Evolutionary conservation across 192 early-diverging fungal genomes (phyloP), one percentile per base, ranked within the genome.

Genomic region (Podila minutissima): DNA sequence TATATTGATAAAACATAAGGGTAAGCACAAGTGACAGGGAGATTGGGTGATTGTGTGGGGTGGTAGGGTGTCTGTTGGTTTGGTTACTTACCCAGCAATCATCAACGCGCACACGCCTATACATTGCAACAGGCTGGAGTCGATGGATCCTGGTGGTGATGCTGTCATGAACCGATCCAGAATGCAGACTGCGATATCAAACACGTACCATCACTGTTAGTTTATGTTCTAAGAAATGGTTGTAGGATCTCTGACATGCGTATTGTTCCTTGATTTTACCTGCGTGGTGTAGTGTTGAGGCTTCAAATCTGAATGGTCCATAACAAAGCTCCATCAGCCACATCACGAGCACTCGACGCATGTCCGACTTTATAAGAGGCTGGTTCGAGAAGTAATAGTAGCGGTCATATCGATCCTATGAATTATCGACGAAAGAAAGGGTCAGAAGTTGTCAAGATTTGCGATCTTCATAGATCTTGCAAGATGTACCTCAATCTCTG

Each of bases 241-340:
- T 46, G 13, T 46, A 46, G 13, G 41, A 37, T 10, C 35, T 37
- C 10, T 37, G 35, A 37, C 10, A 37, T 46, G 41, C 13, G 15
- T 17, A 26, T 3, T 28, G 5, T 55, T 28, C 20, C 10, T 17
- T 3, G 59, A 31, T 2, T 2, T 35, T 73, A 81, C 77, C 67
- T 46, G 62, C 71, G 50, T 29, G 51, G 60, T 81, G 77, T 5
- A 81, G 24, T 26, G 77, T 81, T 11, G 48, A 35, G 15, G 61
- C 12, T 8, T 72, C 58, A 20, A 64, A 60, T 13, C 32, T 19
- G 32, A 73, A 73, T 6, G n/a, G 26, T 2, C 62, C 59, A 58
- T 81, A 81, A 10, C 71, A 67, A 20, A 81, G 33, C 26, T 67
- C 70, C 10, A 81, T 67, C 0, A 81, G 15, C 77, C 70, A 73